Percentiles rank a stretch among this genome's conserved stretches.
Conservation (phyloP, 2,329 filamentous ascomycete species). For the Diplodia sapinea region DNA sequence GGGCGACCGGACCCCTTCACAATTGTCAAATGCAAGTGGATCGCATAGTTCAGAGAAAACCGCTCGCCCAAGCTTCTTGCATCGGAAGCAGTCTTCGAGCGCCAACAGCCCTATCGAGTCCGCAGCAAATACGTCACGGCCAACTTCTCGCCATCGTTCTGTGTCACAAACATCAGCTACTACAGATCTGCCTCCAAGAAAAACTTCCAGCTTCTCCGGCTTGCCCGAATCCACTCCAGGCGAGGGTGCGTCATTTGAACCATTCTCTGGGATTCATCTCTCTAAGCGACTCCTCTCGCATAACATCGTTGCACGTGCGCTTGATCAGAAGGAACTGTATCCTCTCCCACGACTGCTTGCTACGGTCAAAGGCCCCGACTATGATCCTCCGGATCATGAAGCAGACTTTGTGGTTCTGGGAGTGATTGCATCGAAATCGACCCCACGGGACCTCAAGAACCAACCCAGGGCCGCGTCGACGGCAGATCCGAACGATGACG, state of each 20-base stretch:
- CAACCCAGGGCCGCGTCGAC: slow-evolving; percentile 50
- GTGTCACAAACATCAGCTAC: not conserved
- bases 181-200: not conserved
- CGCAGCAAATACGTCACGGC: not conserved
- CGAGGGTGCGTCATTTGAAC: slow-evolving; percentile 63
- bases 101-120: slow-evolving; percentile 17
- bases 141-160: slow-evolving; percentile 11
- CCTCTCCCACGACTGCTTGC: slow-evolving; percentile 80
- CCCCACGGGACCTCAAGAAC: slow-evolving; percentile 69
- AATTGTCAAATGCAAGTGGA: slow-evolving; percentile 20
- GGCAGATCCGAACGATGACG: slow-evolving; percentile 49
- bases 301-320: slow-evolving; percentile 74
- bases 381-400: slow-evolving; percentile 79
- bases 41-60: slow-evolving; percentile 16
- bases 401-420: slow-evolving; percentile 89
- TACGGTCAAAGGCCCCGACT: slow-evolving; percentile 81
- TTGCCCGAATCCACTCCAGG: slow-evolving; percentile 39
- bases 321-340: slow-evolving; percentile 78
- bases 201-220: slow-evolving; percentile 22
- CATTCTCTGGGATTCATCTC: slow-evolving; percentile 84
- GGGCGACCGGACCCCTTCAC: slow-evolving; percentile 32
- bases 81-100: not conserved
- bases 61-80: slow-evolving; percentile 8
- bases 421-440: slow-evolving; percentile 86
- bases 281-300: slow-evolving; percentile 84